Base-by-base conservation (phyloP, 2,329 filamentous ascomycete species). In the Beauveria bassiana region DNA sequence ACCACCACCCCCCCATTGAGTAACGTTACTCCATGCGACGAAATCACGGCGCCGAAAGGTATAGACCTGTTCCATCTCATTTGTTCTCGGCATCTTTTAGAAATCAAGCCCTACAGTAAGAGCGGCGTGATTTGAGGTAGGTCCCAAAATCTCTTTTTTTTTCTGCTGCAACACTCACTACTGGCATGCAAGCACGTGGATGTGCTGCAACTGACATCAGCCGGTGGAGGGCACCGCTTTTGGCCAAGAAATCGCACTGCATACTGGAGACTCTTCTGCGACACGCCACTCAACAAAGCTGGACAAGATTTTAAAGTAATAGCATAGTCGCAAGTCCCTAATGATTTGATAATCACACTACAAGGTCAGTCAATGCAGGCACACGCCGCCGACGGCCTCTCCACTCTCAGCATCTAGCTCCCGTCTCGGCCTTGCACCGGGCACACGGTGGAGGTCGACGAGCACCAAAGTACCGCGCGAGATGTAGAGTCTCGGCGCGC, bases 331-430 rank as follows among this genome's bases (percentile, higher is more conserved):
- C 1, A 3, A 3, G 52, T 45, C 40, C 22, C 22, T 7, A 43
- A 16, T 45, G 16, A 31, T 45, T 40, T 9, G 31, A 40, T 40
- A 24, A 45, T 55, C 38, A 26, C 12, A 24, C 22, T 47, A 22
- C 12, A 5, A 47, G 12, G 22, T 40, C 52, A 26, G 24, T 26
- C 38, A 49, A 52, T 59, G 10, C 57, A 52, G 57, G 47, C 57
- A 59, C 40, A 49, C 38, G 47, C 31, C 47, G 28, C 26, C 34
- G 34, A 50, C 34, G 45, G 22, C 46, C 8, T 3, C 40, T 59
- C 57, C 57, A 59, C 56, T 46, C 28, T 52, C 57, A 59, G 47
- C 56, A 26, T 45, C 47, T 52, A 52, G 47, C 34, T 59, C 57
- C 47, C 47, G 47, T 52, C 57, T 38, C 18, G 49, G 22, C 42